Base-by-base conservation (phyloP, 2,329 filamentous ascomycete species). In the Xylariaceae sp. region DNA sequence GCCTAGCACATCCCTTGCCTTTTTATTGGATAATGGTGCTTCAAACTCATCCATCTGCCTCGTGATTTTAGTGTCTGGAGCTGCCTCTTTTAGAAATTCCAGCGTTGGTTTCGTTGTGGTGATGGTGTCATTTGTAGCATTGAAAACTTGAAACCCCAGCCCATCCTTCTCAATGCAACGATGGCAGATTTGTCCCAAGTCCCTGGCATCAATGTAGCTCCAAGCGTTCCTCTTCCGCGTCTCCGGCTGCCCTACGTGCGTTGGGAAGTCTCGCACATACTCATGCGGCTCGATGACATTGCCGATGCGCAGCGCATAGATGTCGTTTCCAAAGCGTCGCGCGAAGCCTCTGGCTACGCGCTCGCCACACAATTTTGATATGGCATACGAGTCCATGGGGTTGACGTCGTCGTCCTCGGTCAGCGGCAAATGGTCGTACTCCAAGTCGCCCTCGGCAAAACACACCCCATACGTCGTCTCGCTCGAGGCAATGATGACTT, bases 381-480 rank as follows among this genome's bases (percentile, higher is more conserved):
- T 66, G 1, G 78, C 78, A 53, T 83, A 83, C 0, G 73, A 71
- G 46, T 83, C 80, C 67, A 76, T 79, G 1, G 78, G 78, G 42
- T 79, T 74, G 17, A 72, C 65, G 50, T 83, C 78, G 47, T 73
- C 69, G 29, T 76, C 69, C 54, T 84, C 79, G 18, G 77, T 70
- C 0, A 83, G 61, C 0, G 79, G 79, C 50, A 83, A 82, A 6
- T 68, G 68, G 15, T 72, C 65, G 51, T 74, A 83, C 24, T 77
- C 71, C 4, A 69, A 59, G 44, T 79, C 68, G 2, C 79, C 79
- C 49, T 83, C 75, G 1, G 74, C 71, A 50, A 79, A 83, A 48
- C 74, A 79, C 0, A 81, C 76, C 15, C 78, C 79, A 51, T 83
- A 83, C 0, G 73, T 76, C 0, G 76, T 79, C 51, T 81, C 76